These are phyloP conservation scores for Vaccinium corymbosum DNA, from an alignment of 148 eudicot genomes.

Conservation along the genomic window DNA sequence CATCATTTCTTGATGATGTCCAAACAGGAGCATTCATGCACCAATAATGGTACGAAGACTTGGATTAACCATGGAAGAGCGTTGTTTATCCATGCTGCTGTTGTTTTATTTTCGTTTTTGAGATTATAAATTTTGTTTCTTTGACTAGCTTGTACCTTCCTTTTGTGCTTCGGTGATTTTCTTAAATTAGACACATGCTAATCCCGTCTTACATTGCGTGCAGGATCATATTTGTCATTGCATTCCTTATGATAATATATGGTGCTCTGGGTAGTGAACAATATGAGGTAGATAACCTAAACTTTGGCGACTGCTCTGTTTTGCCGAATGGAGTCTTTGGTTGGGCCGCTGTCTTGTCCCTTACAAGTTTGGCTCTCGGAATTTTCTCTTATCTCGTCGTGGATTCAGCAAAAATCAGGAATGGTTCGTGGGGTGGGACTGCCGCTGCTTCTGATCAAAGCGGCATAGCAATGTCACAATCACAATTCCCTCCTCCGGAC, in stretches of 20 bases:
- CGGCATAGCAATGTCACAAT: conserved; percentile 86
- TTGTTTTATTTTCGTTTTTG: neutral
- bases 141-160: neutral
- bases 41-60: neutral
- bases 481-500: conserved; percentile 27
- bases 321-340: conserved; percentile 95
- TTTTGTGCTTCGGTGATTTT: neutral
- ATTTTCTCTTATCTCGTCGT: conserved; percentile 55
- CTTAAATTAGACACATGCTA: neutral
- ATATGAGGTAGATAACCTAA: conserved; percentile 42
- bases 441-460: conserved; percentile 40
- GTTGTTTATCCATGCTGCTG: conserved; percentile 3
- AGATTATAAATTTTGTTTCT: neutral
- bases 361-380: conserved; percentile 61
- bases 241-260: conserved; percentile 61
- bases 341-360: conserved; percentile 61
- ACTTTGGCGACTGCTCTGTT: conserved; percentile 37
- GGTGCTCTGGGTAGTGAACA: too few relatives aligned
- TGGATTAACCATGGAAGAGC: too few relatives aligned
- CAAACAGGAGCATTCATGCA: neutral
- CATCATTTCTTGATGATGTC: neutral
- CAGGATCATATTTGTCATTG: conserved; percentile 77
- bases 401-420: conserved; percentile 38
- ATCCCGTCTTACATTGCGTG: neutral
- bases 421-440: conserved; percentile 27